These are phyloP conservation scores for Penicillium sumatraense DNA, from an alignment of 2,329 filamentous ascomycete species.

Conservation along the genomic window DNA sequence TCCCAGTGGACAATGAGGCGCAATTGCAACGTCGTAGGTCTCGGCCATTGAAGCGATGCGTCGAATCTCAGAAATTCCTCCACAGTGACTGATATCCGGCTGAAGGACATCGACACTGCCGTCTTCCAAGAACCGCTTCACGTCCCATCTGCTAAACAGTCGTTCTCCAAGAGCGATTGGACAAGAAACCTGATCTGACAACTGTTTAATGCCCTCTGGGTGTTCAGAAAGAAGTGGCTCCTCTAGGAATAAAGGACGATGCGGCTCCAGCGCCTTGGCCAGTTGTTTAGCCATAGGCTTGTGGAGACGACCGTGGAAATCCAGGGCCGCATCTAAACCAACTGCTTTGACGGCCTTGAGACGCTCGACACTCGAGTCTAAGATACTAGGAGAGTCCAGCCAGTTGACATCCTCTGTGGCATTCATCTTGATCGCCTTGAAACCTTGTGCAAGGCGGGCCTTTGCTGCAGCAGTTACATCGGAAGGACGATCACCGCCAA, in stretches of 20 bases:
- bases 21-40: conserved; percentile 73
- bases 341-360: conserved; percentile 70
- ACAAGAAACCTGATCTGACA: conserved; percentile 60
- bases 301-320: conserved; percentile 78
- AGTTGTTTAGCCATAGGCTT: conserved; percentile 83
- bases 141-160: conserved; percentile 73
- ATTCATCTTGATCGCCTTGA: conserved; percentile 72
- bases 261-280: conserved; percentile 67
- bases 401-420: conserved; percentile 76
- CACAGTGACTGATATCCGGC: conserved; percentile 72
- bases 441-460: conserved; percentile 45
- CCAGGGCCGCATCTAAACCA: conserved; percentile 73
- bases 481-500: conserved; percentile 72
- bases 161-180: conserved; percentile 76
- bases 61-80: conserved; percentile 72
- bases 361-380: conserved; percentile 68
- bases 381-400: conserved; percentile 71
- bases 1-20: conserved; percentile 74
- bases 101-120: conserved; percentile 73
- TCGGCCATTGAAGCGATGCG: conserved; percentile 74
- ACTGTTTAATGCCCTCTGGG: conserved; percentile 65
- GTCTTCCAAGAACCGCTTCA: conserved; percentile 72
- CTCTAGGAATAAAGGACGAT: conserved; percentile 75
- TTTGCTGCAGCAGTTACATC: conserved; percentile 68
- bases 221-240: conserved; percentile 75